Evolutionary conservation across 2,329 filamentous ascomycete genomes (phyloP), one percentile per base, ranked within the genome.

Genomic region (Clarireedia paspali): DNA sequence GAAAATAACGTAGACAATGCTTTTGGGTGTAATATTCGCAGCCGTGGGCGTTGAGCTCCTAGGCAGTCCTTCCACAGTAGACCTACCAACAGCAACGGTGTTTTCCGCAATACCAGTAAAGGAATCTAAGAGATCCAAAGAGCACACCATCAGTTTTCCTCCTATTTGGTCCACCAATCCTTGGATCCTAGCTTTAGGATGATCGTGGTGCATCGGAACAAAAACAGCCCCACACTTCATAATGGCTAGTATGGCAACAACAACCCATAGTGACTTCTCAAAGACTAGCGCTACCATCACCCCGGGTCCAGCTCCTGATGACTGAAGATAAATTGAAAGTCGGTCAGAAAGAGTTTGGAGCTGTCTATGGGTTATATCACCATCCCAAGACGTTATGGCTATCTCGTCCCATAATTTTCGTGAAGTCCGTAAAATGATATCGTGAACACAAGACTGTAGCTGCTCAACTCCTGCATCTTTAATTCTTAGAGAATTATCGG

Each of bases 171-270:
- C 42, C 12, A 62, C 30, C 6, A 62, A 42, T 12, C 14, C 49
- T 26, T 44, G 23, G 6, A 62, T 38, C 15, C 55, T 53, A 9
- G 38, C 27, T 17, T 42, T 36, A 34, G 62, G 57, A 24, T 57
- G 49, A 9, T 20, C 30, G 1, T 58, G 55, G 46, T 70, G 64
- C n/a, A 71, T 54, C 14, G 66, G 61, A 20, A 70, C 64, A 24
- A 66, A 66, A 5, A 56, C 63, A 30, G 56, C 64, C 9, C 67
- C 67, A 14, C 63, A 55, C 44, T 65, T 64, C 17, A 67, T 44
- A 17, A 68, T 58, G 42, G 57, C 64, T 9, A 70, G 40, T 62
- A 67, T 66, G 5, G 64, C 60, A 15, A 69, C 55, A 23, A 66
- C 47, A 20, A 59, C 58, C 42, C 58, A 67, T 6, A 47, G 27